These are phyloP conservation scores for Lithohypha guttulata DNA, from an alignment of 2,329 filamentous ascomycete species.

Conservation along the genomic window DNA sequence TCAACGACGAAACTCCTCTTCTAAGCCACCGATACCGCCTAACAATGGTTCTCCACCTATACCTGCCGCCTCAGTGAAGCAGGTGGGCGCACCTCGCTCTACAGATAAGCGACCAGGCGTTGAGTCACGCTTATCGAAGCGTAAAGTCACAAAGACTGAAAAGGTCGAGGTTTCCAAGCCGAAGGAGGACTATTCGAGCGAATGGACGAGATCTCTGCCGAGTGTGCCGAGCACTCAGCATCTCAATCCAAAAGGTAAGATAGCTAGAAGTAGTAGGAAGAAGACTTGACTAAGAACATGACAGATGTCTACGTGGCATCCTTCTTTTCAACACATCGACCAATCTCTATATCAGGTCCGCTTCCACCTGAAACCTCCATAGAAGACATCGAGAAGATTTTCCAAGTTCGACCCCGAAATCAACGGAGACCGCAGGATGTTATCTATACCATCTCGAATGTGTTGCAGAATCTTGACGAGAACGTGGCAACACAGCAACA, in stretches of 20 bases:
- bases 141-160: conserved; percentile 16
- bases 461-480: conserved; percentile 35
- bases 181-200: conserved; percentile 10
- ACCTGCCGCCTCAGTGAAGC: conserved; percentile 20
- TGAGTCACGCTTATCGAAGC: conserved; percentile 21
- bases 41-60: conserved; percentile 33
- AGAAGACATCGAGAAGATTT: conserved; percentile 75
- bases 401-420: conserved; percentile 47
- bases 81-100: conserved; percentile 19
- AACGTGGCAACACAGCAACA: conserved; percentile 15
- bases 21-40: conserved; percentile 36
- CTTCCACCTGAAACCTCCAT: conserved; percentile 63
- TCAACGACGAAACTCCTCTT: conserved; percentile 39
- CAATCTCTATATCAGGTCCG: conserved; percentile 75
- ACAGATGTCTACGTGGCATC: conserved; percentile 76
- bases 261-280: too few relatives aligned
- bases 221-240: conserved; percentile 41
- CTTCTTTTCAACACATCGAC: conserved; percentile 93
- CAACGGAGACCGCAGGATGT: conserved; percentile 43
- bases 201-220: conserved; percentile 30
- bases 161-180: conserved; percentile 25
- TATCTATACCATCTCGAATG: conserved; percentile 52
- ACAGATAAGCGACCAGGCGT: conserved; percentile 18
- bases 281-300: too few relatives aligned
- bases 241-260: conserved; percentile 36